Percentiles rank a stretch among this genome's conserved stretches.
phyloP scores from a whole-genome alignment of 139 green algal species.

The Gonium pectorale region DNA sequence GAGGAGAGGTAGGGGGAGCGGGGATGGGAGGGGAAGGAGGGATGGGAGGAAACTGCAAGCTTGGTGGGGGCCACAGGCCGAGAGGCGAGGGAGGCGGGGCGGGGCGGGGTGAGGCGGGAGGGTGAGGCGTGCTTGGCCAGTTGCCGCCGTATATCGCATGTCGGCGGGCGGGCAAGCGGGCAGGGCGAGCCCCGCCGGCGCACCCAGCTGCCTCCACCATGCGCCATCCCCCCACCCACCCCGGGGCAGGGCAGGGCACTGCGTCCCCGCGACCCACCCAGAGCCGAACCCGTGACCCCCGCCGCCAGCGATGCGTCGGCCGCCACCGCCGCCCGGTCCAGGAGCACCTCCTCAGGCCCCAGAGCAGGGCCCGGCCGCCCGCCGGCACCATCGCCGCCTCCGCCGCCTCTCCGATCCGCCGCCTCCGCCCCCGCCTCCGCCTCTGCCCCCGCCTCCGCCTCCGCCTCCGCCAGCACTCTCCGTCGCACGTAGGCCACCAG shows the following conservation, averaged over 20 bases:
- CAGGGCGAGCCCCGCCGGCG: neutral
- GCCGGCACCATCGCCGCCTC: too few relatives aligned
- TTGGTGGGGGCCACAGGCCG: too few relatives aligned
- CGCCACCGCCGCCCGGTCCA: slow-evolving; percentile 9
- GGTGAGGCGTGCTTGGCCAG: too few relatives aligned
- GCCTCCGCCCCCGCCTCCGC: neutral
- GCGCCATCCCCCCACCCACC: neutral
- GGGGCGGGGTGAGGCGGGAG: too few relatives aligned
- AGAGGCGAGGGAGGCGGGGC: too few relatives aligned
- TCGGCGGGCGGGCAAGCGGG: too few relatives aligned
- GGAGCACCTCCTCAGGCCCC: slow-evolving; percentile 20
- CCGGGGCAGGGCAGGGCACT: neutral
- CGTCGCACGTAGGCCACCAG: slow-evolving; percentile 14
- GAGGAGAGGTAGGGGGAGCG: too few relatives aligned
- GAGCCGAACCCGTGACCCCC: neutral
- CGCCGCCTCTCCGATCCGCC: neutral
- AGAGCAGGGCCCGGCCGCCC: too few relatives aligned
- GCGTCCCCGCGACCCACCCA: neutral
- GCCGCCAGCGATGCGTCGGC: neutral
- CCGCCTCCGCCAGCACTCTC: neutral
- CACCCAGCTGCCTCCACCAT: neutral
- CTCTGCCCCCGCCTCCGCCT: neutral
- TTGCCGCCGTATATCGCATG: too few relatives aligned
- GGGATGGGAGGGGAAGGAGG: too few relatives aligned
- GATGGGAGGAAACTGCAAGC: too few relatives aligned